Percentiles rank a stretch among this genome's conserved stretches.
Conservation (phyloP, 2,329 filamentous ascomycete genomes). For the Talaromyces sp. region DNA sequence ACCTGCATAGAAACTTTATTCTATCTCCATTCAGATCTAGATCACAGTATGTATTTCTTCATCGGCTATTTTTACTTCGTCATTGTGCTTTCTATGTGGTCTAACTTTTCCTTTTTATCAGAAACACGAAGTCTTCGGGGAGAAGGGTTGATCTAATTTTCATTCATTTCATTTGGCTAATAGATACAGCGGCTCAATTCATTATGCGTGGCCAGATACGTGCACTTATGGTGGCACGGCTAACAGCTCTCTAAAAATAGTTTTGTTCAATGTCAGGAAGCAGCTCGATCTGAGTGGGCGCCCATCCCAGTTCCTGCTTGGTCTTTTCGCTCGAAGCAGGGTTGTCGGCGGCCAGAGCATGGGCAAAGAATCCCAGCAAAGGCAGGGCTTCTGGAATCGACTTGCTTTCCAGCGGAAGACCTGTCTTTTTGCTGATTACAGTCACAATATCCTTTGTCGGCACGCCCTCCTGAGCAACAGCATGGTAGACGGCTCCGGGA, state of each 20-base stretch:
- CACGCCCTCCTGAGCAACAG: slow-evolving; percentile 32
- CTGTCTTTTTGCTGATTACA: slow-evolving; percentile 31
- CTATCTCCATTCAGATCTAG: background rate
- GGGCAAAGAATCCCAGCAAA: slow-evolving; percentile 26
- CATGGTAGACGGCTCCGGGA: slow-evolving; percentile 34
- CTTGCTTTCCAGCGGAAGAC: slow-evolving; percentile 26
- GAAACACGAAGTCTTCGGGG: background rate
- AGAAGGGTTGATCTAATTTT: background rate
- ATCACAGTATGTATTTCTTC: background rate
- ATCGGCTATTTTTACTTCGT: background rate
- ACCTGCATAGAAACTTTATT: background rate
- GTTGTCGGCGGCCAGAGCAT: slow-evolving; percentile 24
- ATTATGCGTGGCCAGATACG: background rate
- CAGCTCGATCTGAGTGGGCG: slow-evolving; percentile 18
- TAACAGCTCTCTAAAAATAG: background rate
- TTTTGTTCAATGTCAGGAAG: slow-evolving; percentile 26
- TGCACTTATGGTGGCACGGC: background rate
- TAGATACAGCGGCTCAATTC: background rate
- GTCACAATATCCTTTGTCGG: slow-evolving; percentile 31
- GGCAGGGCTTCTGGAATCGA: slow-evolving; percentile 23
- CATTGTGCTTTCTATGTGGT: too few species aligned
- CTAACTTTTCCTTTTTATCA: background rate
- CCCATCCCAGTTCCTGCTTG: slow-evolving; percentile 32
- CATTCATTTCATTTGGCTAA: background rate
- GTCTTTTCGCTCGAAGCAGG: slow-evolving; percentile 34